Evolutionary conservation across 2,329 filamentous ascomycete genomes (phyloP).

Genomic region (Colletotrichum destructivum): DNA sequence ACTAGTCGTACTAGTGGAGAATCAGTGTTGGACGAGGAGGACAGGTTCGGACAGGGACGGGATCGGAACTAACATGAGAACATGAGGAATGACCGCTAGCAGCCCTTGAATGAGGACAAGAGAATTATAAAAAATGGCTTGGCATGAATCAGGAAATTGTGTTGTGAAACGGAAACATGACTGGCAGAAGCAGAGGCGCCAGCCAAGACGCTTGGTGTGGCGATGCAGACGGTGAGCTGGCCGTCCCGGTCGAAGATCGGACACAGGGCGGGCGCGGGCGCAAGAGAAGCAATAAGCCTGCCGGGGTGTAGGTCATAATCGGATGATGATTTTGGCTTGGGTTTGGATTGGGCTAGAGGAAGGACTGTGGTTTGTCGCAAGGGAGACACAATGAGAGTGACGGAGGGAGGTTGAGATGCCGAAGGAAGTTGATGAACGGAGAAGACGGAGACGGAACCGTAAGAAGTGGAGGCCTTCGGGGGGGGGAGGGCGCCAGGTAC

Average conservation of each 20-base stretch:
- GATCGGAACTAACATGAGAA: constrained; percentile 24
- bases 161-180: constrained; percentile 25
- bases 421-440: neutral
- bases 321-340: neutral
- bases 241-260: neutral
- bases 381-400: neutral
- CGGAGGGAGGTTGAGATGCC: neutral
- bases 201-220: constrained; percentile 40
- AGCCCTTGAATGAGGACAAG: constrained; percentile 29
- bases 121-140: constrained; percentile 17
- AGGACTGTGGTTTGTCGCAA: neutral
- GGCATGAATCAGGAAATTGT: constrained; percentile 33
- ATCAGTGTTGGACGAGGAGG: neutral
- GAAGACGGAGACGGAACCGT: neutral
- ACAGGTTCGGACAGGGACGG: constrained; percentile 6
- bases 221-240: constrained; percentile 25
- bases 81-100: constrained; percentile 28
- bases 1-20: constrained; percentile 9
- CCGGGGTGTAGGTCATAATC: constrained; percentile 1
- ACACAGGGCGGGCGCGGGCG: neutral
- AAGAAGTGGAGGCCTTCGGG: neutral
- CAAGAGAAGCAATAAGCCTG: neutral
- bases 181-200: constrained; percentile 13
- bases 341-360: neutral
- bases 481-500: neutral